phyloP scores from a whole-genome alignment of 2,329 filamentous ascomycete genomes.

The Colletotrichum plurivorum region DNA sequence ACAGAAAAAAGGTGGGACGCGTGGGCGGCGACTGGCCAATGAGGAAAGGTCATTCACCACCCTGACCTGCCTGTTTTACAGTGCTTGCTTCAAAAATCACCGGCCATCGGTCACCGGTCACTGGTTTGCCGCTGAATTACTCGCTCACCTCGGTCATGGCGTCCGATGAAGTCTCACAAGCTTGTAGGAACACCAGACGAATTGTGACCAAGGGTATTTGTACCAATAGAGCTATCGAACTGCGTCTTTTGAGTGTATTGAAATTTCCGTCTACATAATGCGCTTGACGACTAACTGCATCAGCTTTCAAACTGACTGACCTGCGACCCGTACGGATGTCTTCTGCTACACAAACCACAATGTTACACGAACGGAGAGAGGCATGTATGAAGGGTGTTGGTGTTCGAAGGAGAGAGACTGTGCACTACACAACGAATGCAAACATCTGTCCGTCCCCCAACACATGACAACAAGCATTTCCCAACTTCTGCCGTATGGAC shows the following conservation, averaged over 20 bases:
- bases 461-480: constrained; percentile 22
- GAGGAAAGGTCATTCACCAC: constrained; percentile 18
- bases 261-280: constrained; percentile 34
- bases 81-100: constrained; percentile 22
- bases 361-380: constrained; percentile 33
- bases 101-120: constrained; percentile 14
- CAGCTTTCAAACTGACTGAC: constrained; percentile 24
- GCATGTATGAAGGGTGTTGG: constrained; percentile 2
- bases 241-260: constrained; percentile 26
- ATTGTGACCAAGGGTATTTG: neutral
- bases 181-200: neutral
- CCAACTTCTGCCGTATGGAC: constrained; percentile 30
- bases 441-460: constrained; percentile 17
- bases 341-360: constrained; percentile 26
- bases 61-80: constrained; percentile 18
- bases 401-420: constrained; percentile 9
- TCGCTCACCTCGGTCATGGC: constrained; percentile 13
- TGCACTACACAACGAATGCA: constrained; percentile 7
- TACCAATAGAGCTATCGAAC: neutral
- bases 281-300: constrained; percentile 17
- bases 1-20: constrained; percentile 40
- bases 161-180: neutral
- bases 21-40: constrained; percentile 32
- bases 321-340: constrained; percentile 29
- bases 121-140: constrained; percentile 11